A percentile compares a stretch with the other conserved stretches of the same genome.
Conservation (phyloP, 2,329 filamentous ascomycete genomes). For the Teratosphaeria pseudoeucalypti region DNA sequence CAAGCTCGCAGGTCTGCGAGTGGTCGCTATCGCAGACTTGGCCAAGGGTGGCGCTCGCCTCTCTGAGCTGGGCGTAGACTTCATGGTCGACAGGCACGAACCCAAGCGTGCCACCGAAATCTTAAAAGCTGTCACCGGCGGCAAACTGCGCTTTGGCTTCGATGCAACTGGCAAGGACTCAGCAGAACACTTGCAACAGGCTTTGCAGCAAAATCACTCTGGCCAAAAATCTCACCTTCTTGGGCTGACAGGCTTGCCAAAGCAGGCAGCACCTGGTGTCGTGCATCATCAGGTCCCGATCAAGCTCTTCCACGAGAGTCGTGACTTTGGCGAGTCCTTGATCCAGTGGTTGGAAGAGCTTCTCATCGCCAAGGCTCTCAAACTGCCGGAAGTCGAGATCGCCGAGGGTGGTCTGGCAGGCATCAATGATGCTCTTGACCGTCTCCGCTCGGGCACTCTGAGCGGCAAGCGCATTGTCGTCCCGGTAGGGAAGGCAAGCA, state of each 20-base stretch:
- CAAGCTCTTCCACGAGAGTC: slow-evolving; percentile 63
- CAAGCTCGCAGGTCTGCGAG: slow-evolving; percentile 52
- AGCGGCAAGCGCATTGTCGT: slow-evolving; percentile 63
- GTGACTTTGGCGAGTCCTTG: slow-evolving; percentile 51
- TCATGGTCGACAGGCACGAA: slow-evolving; percentile 60
- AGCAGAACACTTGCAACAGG: slow-evolving; percentile 47
- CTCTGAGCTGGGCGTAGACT: slow-evolving; percentile 45
- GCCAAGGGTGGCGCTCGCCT: slow-evolving; percentile 55
- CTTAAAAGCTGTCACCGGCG: slow-evolving; percentile 48
- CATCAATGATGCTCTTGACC: slow-evolving; percentile 58
- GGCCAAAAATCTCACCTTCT: slow-evolving; percentile 46
- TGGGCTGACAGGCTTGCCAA: slow-evolving; percentile 58
- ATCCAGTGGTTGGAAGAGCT: slow-evolving; percentile 58
- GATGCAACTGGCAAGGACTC: slow-evolving; percentile 59
- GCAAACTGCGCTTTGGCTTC: slow-evolving; percentile 54
- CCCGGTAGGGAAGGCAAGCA: slow-evolving; percentile 17
- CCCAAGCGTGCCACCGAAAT: slow-evolving; percentile 55
- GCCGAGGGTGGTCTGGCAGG: slow-evolving; percentile 53
- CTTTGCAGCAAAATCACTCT: slow-evolving; percentile 29
- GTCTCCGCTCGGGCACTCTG: slow-evolving; percentile 54
- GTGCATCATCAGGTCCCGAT: slow-evolving; percentile 59
- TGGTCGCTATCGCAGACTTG: slow-evolving; percentile 56
- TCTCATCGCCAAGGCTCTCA: slow-evolving; percentile 43
- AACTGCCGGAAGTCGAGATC: slow-evolving; percentile 55
- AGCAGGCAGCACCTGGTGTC: slow-evolving; percentile 39